These are phyloP conservation scores for Psidium friedrichsthalianum DNA, from an alignment of 345 rosid species.

Conservation along the genomic window DNA sequence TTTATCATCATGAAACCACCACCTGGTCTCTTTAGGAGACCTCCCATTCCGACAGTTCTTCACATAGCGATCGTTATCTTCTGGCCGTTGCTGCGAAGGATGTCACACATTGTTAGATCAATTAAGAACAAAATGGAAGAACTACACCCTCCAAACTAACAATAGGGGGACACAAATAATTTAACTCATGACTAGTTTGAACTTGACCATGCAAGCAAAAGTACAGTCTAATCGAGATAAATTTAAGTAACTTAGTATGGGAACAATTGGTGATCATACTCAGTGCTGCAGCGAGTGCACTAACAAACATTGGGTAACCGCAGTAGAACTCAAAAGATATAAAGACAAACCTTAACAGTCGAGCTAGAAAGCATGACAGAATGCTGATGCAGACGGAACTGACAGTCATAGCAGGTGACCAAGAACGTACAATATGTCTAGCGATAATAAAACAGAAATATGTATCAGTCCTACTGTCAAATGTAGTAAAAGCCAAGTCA, in stretches of 20 bases:
- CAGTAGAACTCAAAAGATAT: neutral
- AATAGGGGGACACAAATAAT: neutral
- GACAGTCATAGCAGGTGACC: slow-evolving; percentile 99
- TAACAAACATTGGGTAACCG: neutral
- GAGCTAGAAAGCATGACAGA: slow-evolving; percentile 98
- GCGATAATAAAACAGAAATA: slow-evolving; percentile 5
- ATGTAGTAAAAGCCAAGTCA: neutral
- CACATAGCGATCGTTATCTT: slow-evolving; percentile 94
- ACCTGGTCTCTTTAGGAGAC: slow-evolving; percentile 99
- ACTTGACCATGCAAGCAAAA: neutral
- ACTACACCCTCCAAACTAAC: neutral
- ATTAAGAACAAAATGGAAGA: neutral
- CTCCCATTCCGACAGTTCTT: slow-evolving; percentile 92
- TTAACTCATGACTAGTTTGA: neutral
- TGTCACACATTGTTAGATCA: neutral
- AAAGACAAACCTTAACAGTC: slow-evolving; percentile 57
- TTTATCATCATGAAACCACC: slow-evolving; percentile 99
- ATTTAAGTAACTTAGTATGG: neutral
- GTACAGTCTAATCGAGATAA: neutral
- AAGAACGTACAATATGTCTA: slow-evolving; percentile 94
- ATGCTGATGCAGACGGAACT: slow-evolving; percentile 96
- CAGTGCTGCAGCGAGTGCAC: neutral
- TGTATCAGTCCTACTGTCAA: neutral
- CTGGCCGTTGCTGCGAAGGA: slow-evolving; percentile 81
- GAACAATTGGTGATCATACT: neutral